Base-by-base conservation (phyloP, 441 rosid genomes). In the Adansonia madagascariensis region DNA sequence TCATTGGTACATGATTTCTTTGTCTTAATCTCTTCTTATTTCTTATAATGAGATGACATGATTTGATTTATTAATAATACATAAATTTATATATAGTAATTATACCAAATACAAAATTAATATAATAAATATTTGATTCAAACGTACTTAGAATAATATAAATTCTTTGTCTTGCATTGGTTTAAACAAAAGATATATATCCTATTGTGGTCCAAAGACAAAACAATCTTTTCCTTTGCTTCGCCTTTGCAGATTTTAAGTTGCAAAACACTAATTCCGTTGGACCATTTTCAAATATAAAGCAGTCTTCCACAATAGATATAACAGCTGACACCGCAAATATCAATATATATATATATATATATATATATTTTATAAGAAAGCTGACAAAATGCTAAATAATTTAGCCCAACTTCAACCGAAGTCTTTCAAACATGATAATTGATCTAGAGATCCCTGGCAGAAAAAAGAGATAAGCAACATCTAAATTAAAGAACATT, bases 221-320 rank as follows among this genome's bases (percentile, higher is more conserved):
- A 73, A 50, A 6, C 12, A 5, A 15, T 50, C 53, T 31, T 78
- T 80, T 41, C 5, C 44, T 41, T 59, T 35, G 71, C 52, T 79
- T 68, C 9, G 72, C 69, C 69, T 82, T 82, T 82, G 77, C 75
- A 31, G 39, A 31, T 31, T 31, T 31, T 31, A 3, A 31, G 39
- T 31, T 31, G 3, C 39, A 31, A 31, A 31, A 31, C 39, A 31
- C 39, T 31, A 31, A 31, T 31, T 31, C 39, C 39, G 39, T 31
- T 31, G 84, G 74, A 81, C 81, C 87, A 75, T 82, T 47, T n/a
- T 15, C 22, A 24, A 27, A n/a, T 24, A 60, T 44, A 80, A 79
- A 78, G 82, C 76, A 64, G 35, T 56, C 72, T 67, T 63, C 49
- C 17, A 46, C 74, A 41, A 55, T 18, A 12, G 52, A 62, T 31